Evolutionary conservation across 208 protist species (phyloP).

Genomic region (Trypanosoma theileri): DNA sequence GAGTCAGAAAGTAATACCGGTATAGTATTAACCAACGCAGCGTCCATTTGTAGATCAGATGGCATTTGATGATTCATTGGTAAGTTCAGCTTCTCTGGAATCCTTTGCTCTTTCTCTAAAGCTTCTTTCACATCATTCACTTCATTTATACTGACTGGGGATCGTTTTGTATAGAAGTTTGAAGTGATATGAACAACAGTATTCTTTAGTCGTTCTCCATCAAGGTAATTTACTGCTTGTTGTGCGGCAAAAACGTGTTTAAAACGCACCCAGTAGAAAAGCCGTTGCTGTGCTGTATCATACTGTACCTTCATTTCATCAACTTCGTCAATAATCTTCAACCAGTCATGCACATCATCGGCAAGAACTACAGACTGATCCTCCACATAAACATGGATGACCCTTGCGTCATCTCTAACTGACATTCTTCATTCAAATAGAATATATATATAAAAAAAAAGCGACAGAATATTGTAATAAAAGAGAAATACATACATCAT

Average conservation of each 20-base stretch:
- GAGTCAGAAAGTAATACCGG: conserved; percentile 13
- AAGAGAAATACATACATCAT: background rate
- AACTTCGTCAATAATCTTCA: conserved; percentile 63
- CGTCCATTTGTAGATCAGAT: conserved; percentile 61
- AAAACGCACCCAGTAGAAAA: conserved; percentile 71
- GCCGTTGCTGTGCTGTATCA: conserved; percentile 38
- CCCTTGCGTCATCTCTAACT: conserved; percentile 31
- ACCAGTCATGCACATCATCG: conserved; percentile 75
- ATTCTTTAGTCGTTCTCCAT: conserved; percentile 65
- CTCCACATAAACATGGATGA: conserved; percentile 67
- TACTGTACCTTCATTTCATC: conserved; percentile 77
- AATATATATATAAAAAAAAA: conserved; percentile 20
- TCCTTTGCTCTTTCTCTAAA: background rate
- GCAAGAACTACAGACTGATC: conserved; percentile 32
- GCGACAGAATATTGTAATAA: background rate
- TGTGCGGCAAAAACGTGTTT: conserved; percentile 40
- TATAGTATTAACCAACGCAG: conserved; percentile 39
- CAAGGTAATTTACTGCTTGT: conserved; percentile 62
- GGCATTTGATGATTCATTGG: conserved; percentile 73
- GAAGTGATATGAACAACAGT: conserved; percentile 59
- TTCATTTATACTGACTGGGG: background rate
- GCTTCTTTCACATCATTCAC: background rate
- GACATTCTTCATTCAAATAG: conserved; percentile 9
- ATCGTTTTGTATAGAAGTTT: conserved; percentile 33
- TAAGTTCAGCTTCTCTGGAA: conserved; percentile 28